phyloP scores from a whole-genome alignment of 1,284 basidiomycete species.

The Cryptococcus neoformans region DNA sequence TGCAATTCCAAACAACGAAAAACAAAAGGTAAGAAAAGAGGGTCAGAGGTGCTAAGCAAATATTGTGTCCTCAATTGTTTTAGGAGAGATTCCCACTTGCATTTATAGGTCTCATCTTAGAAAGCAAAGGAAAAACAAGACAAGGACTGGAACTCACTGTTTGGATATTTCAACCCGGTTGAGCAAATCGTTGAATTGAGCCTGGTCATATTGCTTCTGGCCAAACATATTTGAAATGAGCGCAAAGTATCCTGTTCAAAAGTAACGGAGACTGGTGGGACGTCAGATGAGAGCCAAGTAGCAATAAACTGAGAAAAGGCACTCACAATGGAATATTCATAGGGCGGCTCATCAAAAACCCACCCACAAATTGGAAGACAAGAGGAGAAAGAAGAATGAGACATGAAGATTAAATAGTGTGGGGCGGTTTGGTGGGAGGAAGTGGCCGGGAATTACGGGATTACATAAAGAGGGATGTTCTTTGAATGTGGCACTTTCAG shows the following conservation, averaged over 20 bases:
- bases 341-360: slow-evolving; percentile 7
- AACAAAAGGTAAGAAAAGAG: slow-evolving; percentile 3
- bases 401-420: not conserved
- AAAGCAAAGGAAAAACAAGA: slow-evolving; percentile 15
- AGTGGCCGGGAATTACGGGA: not conserved
- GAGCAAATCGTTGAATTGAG: slow-evolving; percentile 52
- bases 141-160: slow-evolving; percentile 50
- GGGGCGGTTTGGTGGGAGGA: not conserved
- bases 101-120: slow-evolving; percentile 51
- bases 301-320: not conserved
- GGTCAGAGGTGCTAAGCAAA: slow-evolving; percentile 53
- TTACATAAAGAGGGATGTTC: not conserved
- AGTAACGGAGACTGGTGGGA: not conserved
- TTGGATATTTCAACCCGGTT: slow-evolving; percentile 52
- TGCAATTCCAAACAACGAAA: not conserved
- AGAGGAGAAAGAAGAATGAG: slow-evolving; percentile 5
- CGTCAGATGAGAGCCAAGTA: not conserved
- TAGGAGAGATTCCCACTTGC: slow-evolving; percentile 64
- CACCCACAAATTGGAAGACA: slow-evolving; percentile 3
- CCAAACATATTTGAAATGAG: not conserved
- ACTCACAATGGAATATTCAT: slow-evolving; percentile 11
- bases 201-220: slow-evolving; percentile 13
- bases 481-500: not conserved
- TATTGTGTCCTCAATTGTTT: slow-evolving; percentile 51
- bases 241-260: not conserved